Conservation (phyloP, 2,329 filamentous ascomycete genomes). For the Dactylella cylindrospora region DNA sequence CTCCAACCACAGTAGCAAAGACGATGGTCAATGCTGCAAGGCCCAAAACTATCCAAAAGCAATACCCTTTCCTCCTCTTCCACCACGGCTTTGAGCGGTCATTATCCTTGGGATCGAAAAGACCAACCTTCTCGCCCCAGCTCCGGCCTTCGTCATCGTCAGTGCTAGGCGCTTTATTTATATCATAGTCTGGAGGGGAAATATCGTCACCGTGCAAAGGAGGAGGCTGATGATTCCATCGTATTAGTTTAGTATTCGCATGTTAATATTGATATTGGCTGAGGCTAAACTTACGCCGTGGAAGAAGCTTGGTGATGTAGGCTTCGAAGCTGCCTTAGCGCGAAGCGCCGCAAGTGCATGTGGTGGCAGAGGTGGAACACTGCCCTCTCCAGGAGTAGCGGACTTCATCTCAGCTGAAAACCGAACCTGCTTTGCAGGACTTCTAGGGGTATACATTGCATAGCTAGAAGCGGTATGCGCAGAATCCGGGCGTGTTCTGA, state of each 20-base stretch:
- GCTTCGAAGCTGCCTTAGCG: neutral
- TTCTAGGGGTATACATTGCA: conserved; percentile 30
- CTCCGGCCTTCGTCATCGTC: conserved; percentile 14
- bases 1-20: conserved; percentile 19
- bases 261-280: too few relatives aligned
- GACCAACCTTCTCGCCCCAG: conserved; percentile 33
- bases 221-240: conserved; percentile 9
- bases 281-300: conserved; percentile 20
- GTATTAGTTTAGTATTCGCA: neutral
- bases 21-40: conserved; percentile 22
- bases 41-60: conserved; percentile 33
- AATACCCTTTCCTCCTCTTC: conserved; percentile 31
- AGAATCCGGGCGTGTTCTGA: conserved; percentile 14
- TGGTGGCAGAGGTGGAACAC: conserved; percentile 18
- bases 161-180: conserved; percentile 1
- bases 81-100: conserved; percentile 37
- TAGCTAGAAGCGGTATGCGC: conserved; percentile 35
- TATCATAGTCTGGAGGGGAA: conserved; percentile 18
- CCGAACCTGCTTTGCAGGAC: conserved; percentile 22
- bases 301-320: conserved; percentile 24
- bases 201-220: conserved; percentile 19
- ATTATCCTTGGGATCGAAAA: conserved; percentile 35
- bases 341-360: conserved; percentile 36
- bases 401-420: conserved; percentile 26
- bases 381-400: conserved; percentile 4